phyloP scores from a whole-genome alignment of 352 stramenopile genomes.

The Phytophthora melonis region DNA sequence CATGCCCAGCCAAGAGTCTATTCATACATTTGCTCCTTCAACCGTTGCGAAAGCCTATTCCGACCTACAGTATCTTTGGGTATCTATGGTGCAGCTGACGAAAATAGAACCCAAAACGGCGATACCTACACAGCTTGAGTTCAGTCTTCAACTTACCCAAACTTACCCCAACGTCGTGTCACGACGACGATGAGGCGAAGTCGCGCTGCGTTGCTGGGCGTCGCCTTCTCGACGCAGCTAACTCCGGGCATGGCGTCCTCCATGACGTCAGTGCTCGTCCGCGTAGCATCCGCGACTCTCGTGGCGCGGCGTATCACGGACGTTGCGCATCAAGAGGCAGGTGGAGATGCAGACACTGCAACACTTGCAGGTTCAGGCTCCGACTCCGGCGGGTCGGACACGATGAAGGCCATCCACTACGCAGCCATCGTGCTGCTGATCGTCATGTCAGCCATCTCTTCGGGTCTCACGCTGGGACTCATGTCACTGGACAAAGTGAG shows the following conservation, averaged over 20 bases:
- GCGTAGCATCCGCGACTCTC: constrained; percentile 16
- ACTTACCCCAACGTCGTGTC: neutral
- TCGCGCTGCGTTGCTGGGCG: constrained; percentile 4
- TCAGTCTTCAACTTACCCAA: constrained; percentile 21
- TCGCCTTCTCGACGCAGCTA: constrained; percentile 7
- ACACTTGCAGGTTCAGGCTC: neutral
- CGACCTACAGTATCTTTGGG: neutral
- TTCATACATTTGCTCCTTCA: neutral
- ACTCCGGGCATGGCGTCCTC: constrained; percentile 11
- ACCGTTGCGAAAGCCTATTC: constrained; percentile 2
- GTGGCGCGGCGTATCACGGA: constrained; percentile 27
- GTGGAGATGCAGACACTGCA: neutral
- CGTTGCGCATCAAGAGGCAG: constrained; percentile 1
- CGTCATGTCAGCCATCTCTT: constrained; percentile 93
- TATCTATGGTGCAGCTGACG: constrained; percentile 7
- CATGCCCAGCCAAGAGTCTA: neutral
- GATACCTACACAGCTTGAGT: constrained; percentile 3
- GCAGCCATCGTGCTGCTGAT: constrained; percentile 68
- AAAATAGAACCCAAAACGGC: constrained; percentile 9
- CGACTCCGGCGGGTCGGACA: constrained; percentile 11
- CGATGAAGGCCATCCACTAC: constrained; percentile 54
- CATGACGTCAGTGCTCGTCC: constrained; percentile 36
- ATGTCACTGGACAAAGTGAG: constrained; percentile 97
- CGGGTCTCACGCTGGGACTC: constrained; percentile 96
- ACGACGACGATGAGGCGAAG: constrained; percentile 15